A percentile compares a stretch with the other conserved stretches of the same genome.
These are phyloP conservation scores for Mayamaea pseudoterrestris DNA, from an alignment of 108 stramenopile species.

Conservation along the genomic window DNA sequence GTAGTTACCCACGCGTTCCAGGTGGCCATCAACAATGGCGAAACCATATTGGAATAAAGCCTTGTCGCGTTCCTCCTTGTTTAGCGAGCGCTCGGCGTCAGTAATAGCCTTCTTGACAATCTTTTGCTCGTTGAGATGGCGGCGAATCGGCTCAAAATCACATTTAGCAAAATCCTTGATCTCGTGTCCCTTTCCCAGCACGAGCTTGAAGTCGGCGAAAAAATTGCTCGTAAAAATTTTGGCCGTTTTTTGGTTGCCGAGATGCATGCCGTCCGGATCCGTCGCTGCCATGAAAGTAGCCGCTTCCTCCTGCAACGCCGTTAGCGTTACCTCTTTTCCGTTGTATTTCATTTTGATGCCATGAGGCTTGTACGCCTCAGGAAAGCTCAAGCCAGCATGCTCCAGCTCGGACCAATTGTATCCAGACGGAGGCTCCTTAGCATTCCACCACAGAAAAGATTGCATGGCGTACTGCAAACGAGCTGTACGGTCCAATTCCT, in stretches of 20 bases:
- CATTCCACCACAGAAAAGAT: constrained; percentile 85
- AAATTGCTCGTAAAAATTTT: constrained; percentile 95
- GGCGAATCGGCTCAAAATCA: constrained; percentile 87
- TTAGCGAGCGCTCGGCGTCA: constrained; percentile 84
- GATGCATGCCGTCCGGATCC: constrained; percentile 92
- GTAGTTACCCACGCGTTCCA: constrained; percentile 91
- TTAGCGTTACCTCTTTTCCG: constrained; percentile 80
- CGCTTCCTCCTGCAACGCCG: constrained; percentile 89
- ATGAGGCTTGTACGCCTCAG: constrained; percentile 89
- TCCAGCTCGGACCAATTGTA: constrained; percentile 74
- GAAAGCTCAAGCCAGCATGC: constrained; percentile 65
- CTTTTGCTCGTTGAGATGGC: constrained; percentile 80
- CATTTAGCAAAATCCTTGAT: constrained; percentile 88
- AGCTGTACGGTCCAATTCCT: constrained; percentile 64
- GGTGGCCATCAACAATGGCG: constrained; percentile 92
- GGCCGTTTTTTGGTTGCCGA: constrained; percentile 84
- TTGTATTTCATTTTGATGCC: constrained; percentile 90
- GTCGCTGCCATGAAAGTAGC: constrained; percentile 97
- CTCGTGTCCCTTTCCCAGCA: constrained; percentile 66
- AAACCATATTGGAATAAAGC: constrained; percentile 78
- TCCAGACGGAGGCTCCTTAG: constrained; percentile 71
- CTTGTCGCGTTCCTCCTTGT: constrained; percentile 81
- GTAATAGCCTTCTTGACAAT: constrained; percentile 87
- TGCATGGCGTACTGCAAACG: constrained; percentile 83
- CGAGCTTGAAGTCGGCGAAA: constrained; percentile 77